Percentiles rank a stretch among this genome's conserved stretches.
Conservation (phyloP, 345 rosid species). For the Eucalyptus polybractea region DNA sequence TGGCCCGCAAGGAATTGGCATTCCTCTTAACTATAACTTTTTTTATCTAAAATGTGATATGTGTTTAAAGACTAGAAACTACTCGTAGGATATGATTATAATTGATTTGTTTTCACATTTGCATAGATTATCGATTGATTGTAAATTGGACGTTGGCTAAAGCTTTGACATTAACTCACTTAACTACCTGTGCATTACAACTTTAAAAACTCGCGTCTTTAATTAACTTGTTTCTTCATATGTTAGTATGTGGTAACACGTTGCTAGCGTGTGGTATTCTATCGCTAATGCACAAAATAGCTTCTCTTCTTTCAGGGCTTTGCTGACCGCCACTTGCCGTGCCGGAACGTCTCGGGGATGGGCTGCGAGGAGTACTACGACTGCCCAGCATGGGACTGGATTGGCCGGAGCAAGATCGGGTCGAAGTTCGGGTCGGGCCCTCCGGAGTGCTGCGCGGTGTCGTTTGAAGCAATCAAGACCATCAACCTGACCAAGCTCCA, state of each 20-base stretch:
- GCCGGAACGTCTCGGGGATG: constrained; percentile 83
- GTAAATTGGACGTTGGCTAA: background rate
- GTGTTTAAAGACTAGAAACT: background rate
- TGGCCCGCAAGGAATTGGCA: background rate
- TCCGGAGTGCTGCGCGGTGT: constrained; percentile 70
- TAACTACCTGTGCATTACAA: background rate
- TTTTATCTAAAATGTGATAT: background rate
- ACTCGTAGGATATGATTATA: background rate
- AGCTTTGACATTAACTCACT: background rate
- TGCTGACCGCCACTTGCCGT: constrained; percentile 70
- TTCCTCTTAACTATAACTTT: background rate
- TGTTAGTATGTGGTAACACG: no score
- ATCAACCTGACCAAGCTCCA: constrained; percentile 56
- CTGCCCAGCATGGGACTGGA: constrained; percentile 62
- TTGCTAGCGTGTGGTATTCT: background rate
- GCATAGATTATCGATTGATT: background rate
- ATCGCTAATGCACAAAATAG: background rate
- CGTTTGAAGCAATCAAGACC: constrained; percentile 61
- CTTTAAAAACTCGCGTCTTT: background rate
- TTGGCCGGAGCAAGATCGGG: constrained; percentile 8
- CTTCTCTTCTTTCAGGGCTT: constrained; percentile 25
- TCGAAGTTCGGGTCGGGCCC: constrained; percentile 36
- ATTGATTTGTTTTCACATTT: background rate
- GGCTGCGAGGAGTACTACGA: constrained; percentile 77
- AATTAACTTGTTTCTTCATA: background rate